These are phyloP conservation scores for Colletotrichum sp. DNA, from an alignment of 2,329 filamentous ascomycete genomes.

Conservation along the genomic window DNA sequence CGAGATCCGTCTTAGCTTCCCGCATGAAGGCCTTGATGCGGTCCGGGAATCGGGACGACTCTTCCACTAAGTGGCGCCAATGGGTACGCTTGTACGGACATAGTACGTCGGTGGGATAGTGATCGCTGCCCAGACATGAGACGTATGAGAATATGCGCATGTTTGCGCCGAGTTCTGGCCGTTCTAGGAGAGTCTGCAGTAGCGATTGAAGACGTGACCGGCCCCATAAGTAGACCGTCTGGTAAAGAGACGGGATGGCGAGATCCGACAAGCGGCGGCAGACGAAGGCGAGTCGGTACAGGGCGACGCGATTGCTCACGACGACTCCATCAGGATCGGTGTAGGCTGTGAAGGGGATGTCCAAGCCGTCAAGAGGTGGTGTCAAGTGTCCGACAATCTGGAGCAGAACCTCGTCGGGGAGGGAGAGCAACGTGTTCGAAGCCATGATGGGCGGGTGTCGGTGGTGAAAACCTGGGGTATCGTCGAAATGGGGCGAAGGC, in stretches of 20 bases:
- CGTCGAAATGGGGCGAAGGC: neutral
- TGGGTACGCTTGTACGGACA: conserved; percentile 18
- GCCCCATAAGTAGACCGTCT: conserved; percentile 17
- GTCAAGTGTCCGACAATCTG: conserved; percentile 19
- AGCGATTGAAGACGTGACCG: conserved; percentile 17
- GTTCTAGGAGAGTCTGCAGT: conserved; percentile 17
- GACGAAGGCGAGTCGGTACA: conserved; percentile 14
- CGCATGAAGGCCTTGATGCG: conserved; percentile 12
- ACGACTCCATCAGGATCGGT: conserved; percentile 19
- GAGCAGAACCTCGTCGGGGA: conserved; percentile 17
- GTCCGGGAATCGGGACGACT: conserved; percentile 2
- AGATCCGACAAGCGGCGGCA: conserved; percentile 13
- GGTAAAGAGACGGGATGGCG: conserved; percentile 13
- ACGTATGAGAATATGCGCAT: conserved; percentile 20
- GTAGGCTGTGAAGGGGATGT: conserved; percentile 16
- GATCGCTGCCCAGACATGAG: conserved; percentile 14
- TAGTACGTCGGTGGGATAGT: conserved; percentile 16
- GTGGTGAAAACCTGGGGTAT: neutral
- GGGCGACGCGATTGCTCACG: conserved; percentile 14
- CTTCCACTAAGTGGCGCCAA: conserved; percentile 11
- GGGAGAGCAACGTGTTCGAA: conserved; percentile 2
- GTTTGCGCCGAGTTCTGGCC: conserved; percentile 12
- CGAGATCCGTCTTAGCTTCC: conserved; percentile 9
- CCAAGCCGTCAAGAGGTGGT: conserved; percentile 17
- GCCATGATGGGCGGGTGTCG: neutral